Conservation (phyloP, 305 asterid genomes). For the Withania somnifera region DNA sequence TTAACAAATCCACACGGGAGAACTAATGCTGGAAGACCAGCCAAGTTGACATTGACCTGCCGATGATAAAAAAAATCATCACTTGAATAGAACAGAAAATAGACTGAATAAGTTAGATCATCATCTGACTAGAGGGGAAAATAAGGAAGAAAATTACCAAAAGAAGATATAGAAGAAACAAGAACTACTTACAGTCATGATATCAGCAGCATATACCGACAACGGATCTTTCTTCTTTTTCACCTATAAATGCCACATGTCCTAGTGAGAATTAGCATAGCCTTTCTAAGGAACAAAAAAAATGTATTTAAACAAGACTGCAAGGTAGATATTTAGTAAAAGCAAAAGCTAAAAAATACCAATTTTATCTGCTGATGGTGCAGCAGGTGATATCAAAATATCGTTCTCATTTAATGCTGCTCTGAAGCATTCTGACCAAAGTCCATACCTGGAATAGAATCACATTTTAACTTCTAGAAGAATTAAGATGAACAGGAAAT, state of each 20-base stretch:
- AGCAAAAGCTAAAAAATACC: constrained; percentile 31
- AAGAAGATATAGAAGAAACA: not conserved
- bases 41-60: constrained; percentile 94
- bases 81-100: not conserved
- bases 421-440: constrained; percentile 68
- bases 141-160: too few species aligned
- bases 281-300: not conserved
- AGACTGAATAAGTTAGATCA: not conserved
- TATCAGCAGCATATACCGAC: constrained; percentile 98
- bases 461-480: constrained; percentile 8
- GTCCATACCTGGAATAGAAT: constrained; percentile 66
- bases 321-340: not conserved
- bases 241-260: constrained; percentile 38
- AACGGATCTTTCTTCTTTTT: constrained; percentile 94
- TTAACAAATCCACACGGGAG: constrained; percentile 81
- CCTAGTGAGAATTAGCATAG: not conserved
- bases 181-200: constrained; percentile 63
- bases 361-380: constrained; percentile 79
- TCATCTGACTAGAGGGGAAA: not conserved
- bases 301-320: not conserved
- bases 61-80: not conserved
- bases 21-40: constrained; percentile 94
- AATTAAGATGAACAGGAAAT: not conserved
- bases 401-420: constrained; percentile 67
- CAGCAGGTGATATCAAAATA: constrained; percentile 87